Base-by-base conservation (phyloP, 2,329 filamentous ascomycete species). In the Trematosphaeria pertusa region DNA sequence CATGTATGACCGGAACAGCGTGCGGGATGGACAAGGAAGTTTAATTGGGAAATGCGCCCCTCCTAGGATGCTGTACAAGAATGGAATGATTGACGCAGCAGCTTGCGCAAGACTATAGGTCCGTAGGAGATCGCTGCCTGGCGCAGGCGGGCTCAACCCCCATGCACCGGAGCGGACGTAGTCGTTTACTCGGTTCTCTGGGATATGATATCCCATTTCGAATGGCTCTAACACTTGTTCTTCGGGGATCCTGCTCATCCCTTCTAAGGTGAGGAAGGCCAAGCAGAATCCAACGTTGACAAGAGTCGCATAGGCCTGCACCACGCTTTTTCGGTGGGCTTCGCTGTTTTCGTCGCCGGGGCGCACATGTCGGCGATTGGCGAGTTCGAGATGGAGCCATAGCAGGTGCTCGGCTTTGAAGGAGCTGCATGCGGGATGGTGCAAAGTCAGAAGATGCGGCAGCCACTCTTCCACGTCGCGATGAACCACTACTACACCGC, bases 361-460 rank as follows among this genome's bases (percentile, higher is more conserved):
- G n/a, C n/a, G n/a, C n/a, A n/a, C n/a, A n/a, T 45, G 36, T 20
- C 48, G 35, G 3, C 18, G 34, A 21, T 47, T 31, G 17, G 45
- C 42, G 4, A 58, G 41, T 19, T 51, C 40, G 9, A 50, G 38
- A 24, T 61, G 54, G 2, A 50, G 14, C 8, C 45, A 34, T 6
- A 63, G 19, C 8, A 61, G 55, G 9, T 39, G 38, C 1, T 49
- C 37, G 7, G 54, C 48, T 9, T 52, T 43, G n/a, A 64, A 34
- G 3, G 19, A 8, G 12, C 18, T 37, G 11, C 43, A 21, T 2
- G 37, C 48, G 15, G 59, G 54, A 39, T 62, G 52, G n/a, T 51
- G 51, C 8, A 59, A 36, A 19, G 50, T 53, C 6, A 60, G 18
- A 19, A 64, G 36, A 7, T 62, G 60, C 11, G 61, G 61, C 6